phyloP scores from a whole-genome alignment of 1,139 yeast genomes.

The Nematodospora anomalae region DNA sequence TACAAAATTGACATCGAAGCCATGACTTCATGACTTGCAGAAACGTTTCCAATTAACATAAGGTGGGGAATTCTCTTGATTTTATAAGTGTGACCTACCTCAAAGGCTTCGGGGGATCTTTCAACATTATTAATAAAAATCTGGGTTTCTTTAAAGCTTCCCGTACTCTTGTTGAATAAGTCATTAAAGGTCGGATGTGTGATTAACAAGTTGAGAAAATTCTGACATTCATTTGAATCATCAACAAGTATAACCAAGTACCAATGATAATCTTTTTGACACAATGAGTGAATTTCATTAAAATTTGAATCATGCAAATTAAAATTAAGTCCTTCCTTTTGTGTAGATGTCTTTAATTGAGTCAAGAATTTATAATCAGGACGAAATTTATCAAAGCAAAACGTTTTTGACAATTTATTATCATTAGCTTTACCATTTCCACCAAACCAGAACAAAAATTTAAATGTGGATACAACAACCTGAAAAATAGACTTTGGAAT shows the following conservation, averaged over 20 bases:
- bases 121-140: conserved; percentile 43
- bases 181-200: conserved; percentile 27
- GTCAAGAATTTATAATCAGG: conserved; percentile 17
- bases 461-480: conserved; percentile 35
- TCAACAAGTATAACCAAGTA: conserved; percentile 43
- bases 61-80: conserved; percentile 45
- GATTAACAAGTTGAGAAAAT: conserved; percentile 31
- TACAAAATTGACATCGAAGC: conserved; percentile 55
- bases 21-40: conserved; percentile 48
- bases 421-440: conserved; percentile 4
- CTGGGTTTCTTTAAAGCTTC: conserved; percentile 37
- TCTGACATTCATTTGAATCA: conserved; percentile 26
- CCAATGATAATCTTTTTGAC: conserved; percentile 47
- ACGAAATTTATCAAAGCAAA: conserved; percentile 23
- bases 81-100: conserved; percentile 47
- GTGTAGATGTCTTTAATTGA: conserved; percentile 4
- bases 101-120: conserved; percentile 50
- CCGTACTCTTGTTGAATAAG: conserved; percentile 34
- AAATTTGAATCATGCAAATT: conserved; percentile 28
- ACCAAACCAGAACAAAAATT: conserved; percentile 30
- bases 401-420: conserved; percentile 27
- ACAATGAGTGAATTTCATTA: conserved; percentile 42
- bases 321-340: conserved; percentile 17
- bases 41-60: conserved; percentile 49
- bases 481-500: conserved; percentile 46